Evolutionary conservation across 352 stramenopile species (phyloP).

Genomic region (Phytopythium kandeliae): DNA sequence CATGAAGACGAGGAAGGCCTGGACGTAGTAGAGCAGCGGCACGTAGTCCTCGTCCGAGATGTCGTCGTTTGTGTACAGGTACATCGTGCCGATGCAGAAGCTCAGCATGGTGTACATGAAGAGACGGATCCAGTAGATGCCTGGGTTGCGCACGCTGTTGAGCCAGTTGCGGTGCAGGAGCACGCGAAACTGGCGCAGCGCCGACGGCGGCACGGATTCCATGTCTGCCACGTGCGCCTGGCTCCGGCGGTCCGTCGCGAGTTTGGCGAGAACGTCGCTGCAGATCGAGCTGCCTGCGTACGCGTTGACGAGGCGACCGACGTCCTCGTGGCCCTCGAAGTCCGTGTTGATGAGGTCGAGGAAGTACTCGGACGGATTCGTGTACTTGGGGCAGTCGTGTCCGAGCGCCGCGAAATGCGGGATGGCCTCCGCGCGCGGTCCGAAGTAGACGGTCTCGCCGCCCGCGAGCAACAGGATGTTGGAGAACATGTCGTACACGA

Average conservation of each 20-base stretch:
- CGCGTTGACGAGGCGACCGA: conserved; percentile 15
- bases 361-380: conserved; percentile 56
- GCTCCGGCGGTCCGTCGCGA: conserved; percentile 14
- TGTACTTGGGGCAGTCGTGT: conserved; percentile 34
- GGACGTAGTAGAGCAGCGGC: conserved; percentile 82
- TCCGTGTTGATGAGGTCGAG: conserved; percentile 49
- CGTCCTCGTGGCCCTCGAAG: conserved; percentile 36
- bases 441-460: conserved; percentile 78
- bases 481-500: conserved; percentile 55
- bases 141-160: conserved; percentile 63
- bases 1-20: conserved; percentile 91
- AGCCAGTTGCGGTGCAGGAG: conserved; percentile 43
- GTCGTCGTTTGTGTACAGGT: conserved; percentile 34
- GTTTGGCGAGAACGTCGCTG: conserved; percentile 7
- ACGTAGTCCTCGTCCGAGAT: conserved; percentile 40
- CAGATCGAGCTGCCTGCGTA: conserved; percentile 14
- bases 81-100: conserved; percentile 72
- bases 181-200: conserved; percentile 39
- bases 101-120: conserved; percentile 79
- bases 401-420: conserved; percentile 26
- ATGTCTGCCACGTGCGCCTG: conserved; percentile 16
- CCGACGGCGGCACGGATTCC: conserved; percentile 15
- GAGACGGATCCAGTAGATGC: conserved; percentile 69
- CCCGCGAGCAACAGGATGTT: conserved; percentile 53
- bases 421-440: conserved; percentile 30